Percentiles rank a stretch among this genome's conserved stretches.
phyloP scores from a whole-genome alignment of 371 early-diverging fungal genomes.

The Mortierella polycephala region DNA sequence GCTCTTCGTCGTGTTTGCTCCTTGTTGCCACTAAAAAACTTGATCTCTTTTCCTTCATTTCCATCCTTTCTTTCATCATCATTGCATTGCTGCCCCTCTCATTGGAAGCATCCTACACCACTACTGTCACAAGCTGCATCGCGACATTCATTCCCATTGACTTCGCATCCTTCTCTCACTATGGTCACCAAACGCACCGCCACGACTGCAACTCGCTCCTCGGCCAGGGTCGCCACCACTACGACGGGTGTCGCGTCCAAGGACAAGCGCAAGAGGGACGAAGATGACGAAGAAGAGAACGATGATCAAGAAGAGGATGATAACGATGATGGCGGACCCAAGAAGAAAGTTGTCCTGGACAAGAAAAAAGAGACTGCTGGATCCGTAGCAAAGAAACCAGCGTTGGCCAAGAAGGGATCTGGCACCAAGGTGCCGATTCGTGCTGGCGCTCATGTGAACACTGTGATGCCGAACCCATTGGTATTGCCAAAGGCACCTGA shows the following conservation, averaged over 20 bases:
- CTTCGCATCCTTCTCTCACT: neutral
- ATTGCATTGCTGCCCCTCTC: neutral
- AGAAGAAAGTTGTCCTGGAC: neutral
- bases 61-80: slow-evolving; percentile 3
- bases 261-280: slow-evolving; percentile 5
- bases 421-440: slow-evolving; percentile 30
- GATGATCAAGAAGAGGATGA: slow-evolving; percentile 5
- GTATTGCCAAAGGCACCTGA: slow-evolving; percentile 59
- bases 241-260: neutral
- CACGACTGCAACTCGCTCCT: slow-evolving; percentile 2
- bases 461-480: slow-evolving; percentile 68
- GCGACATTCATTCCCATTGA: neutral
- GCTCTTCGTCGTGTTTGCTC: slow-evolving; percentile 5
- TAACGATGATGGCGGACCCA: slow-evolving; percentile 1
- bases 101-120: neutral
- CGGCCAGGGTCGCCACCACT: slow-evolving; percentile 1
- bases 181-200: slow-evolving; percentile 26
- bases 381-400: slow-evolving; percentile 4
- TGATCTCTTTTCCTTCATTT: neutral
- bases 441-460: slow-evolving; percentile 65
- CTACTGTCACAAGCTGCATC: neutral
- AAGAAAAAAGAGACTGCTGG: neutral
- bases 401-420: slow-evolving; percentile 19
- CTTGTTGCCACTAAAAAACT: slow-evolving; percentile 34
- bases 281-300: slow-evolving; percentile 11